Base-by-base conservation (phyloP, 345 rosid genomes). In the Cardamine chenopodiifolia region DNA sequence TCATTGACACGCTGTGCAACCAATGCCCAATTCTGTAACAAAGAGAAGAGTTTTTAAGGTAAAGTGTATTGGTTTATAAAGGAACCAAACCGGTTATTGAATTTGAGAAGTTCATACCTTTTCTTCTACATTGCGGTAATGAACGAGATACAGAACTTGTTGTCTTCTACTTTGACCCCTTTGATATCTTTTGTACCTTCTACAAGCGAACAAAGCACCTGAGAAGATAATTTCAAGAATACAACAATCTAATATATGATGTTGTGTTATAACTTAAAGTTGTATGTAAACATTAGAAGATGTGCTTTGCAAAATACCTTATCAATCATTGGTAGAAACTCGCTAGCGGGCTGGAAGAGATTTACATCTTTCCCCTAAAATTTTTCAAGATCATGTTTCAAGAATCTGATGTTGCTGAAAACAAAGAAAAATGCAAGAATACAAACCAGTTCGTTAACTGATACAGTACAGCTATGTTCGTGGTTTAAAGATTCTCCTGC, bases 81-180 rank as follows among this genome's bases (percentile, higher is more conserved):
- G 50, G 56, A 53, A 76, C 25, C 39, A 54, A 18, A 64, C 37
- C 3, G 12, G 40, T 8, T n/a, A 57, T 1, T 34, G 8, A 3
- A 55, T 7, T 7, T 55, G 54, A 74, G 71, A 31, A 20, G 20
- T 8, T 12, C 20, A 9, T 19, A 42, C 99, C 88, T 86, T 78
- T 63, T 83, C 89, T 66, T 90, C 97, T 37, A 92, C 99, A 23
- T 89, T 94, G 48, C 99, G 97, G 76, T 88, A 94, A 82, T 94
- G 99, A 45, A 94, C 97, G 99, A 92, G 65, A 89, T 86, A 15
- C 97, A 92, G 83, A 92, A 94, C 82, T 86, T 94, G 68, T 94
- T 91, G 74, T 87, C 85, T 83, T 94, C 99, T 22, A 94, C 92
- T 50, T 75, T 85, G 42, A 84, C 93, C 7, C 99, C 97, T 57